A percentile compares a stretch with the other conserved stretches of the same genome.
Conservation (phyloP, 2,329 filamentous ascomycete species). For the Cordyceps fumosorosea region DNA sequence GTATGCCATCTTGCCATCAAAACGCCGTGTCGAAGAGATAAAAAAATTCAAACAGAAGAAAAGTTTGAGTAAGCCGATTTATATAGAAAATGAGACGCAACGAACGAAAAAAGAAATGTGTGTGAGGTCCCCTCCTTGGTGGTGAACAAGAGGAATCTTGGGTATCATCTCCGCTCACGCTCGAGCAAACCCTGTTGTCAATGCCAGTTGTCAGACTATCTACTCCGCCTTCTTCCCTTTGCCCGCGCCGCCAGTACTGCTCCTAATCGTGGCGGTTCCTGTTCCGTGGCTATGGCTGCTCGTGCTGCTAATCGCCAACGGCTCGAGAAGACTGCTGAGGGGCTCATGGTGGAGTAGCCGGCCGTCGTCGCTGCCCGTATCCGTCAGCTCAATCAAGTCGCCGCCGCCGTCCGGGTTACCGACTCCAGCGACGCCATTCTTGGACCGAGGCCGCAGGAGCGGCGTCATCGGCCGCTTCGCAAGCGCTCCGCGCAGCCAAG, state of each 20-base stretch:
- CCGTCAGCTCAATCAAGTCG: constrained; percentile 67
- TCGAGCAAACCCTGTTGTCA: neutral
- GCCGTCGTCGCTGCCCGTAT: constrained; percentile 52
- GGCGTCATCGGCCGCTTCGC: constrained; percentile 53
- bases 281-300: constrained; percentile 34
- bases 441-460: constrained; percentile 31
- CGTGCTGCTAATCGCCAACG: constrained; percentile 25
- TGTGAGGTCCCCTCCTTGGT: neutral
- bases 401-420: constrained; percentile 48
- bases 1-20: neutral
- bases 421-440: neutral
- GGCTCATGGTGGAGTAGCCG: constrained; percentile 20
- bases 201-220: neutral
- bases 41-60: neutral
- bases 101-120: neutral
- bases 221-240: constrained; percentile 44
- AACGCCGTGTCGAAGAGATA: constrained; percentile 9
- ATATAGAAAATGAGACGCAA: neutral
- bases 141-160: neutral
- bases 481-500: constrained; percentile 81
- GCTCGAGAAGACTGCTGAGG: constrained; percentile 25
- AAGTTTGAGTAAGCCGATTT: neutral
- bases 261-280: constrained; percentile 32
- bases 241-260: constrained; percentile 19
- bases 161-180: constrained; percentile 6